Evolutionary conservation across 768 basidiomycete genomes (phyloP).

Genomic region (Pleurotus tuber-regium): DNA sequence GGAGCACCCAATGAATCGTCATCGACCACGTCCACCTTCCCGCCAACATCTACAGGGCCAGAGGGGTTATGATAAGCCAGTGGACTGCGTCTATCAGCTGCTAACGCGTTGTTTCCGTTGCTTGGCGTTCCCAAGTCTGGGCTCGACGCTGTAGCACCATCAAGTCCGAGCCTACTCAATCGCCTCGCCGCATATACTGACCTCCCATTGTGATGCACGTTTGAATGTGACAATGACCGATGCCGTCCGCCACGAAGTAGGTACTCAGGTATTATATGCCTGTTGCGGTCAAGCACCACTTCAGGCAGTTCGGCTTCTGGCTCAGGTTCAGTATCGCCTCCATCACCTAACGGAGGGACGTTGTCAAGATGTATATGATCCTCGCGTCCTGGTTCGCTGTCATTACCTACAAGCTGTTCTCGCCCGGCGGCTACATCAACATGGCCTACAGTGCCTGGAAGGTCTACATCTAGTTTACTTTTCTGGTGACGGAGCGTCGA

Average conservation of each 20-base stretch:
- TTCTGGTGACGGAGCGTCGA: background rate
- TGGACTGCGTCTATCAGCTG: constrained; percentile 32
- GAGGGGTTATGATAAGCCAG: constrained; percentile 38
- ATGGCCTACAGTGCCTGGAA: background rate
- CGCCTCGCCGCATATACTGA: constrained; percentile 18
- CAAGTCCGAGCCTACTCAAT: constrained; percentile 21
- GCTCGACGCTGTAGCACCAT: constrained; percentile 61
- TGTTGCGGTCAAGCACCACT: constrained; percentile 85
- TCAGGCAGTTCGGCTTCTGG: constrained; percentile 90
- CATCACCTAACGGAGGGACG: constrained; percentile 19
- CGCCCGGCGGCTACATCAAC: background rate
- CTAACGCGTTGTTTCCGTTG: constrained; percentile 17
- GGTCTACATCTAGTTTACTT: background rate
- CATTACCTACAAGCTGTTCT: constrained; percentile 1
- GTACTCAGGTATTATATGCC: constrained; percentile 97
- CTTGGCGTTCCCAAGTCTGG: constrained; percentile 55
- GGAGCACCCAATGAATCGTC: constrained; percentile 32
- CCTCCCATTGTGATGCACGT: constrained; percentile 30
- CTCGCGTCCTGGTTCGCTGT: background rate
- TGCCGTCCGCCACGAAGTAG: constrained; percentile 58
- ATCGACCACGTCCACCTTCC: background rate
- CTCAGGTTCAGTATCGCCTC: constrained; percentile 41
- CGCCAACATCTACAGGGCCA: constrained; percentile 28
- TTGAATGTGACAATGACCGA: constrained; percentile 50
- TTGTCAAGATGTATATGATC: constrained; percentile 4